Evolutionary conservation across 2,329 filamentous ascomycete genomes (phyloP).

Genomic region (Alternaria atra): DNA sequence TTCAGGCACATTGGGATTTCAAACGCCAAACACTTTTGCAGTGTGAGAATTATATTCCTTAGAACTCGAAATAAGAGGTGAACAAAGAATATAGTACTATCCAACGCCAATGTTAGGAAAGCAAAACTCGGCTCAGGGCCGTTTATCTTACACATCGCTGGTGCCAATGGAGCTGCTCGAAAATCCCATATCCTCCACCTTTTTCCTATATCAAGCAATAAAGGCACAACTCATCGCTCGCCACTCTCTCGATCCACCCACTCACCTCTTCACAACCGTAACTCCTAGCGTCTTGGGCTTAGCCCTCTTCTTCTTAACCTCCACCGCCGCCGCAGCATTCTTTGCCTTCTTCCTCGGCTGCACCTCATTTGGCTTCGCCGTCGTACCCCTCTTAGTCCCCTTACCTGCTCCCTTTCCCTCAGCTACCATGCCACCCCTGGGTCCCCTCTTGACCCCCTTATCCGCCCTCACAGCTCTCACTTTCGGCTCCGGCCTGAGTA

Average conservation of each 20-base stretch:
- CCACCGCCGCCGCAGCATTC: conserved; percentile 11
- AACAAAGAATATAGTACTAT: not conserved
- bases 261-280: conserved; percentile 11
- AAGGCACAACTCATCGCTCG: not conserved
- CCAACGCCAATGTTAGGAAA: not conserved
- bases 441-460: conserved; percentile 29
- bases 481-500: conserved; percentile 16
- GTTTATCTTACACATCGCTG: not conserved
- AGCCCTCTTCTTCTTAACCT: conserved; percentile 13
- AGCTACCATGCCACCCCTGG: conserved; percentile 4
- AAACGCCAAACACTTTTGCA: not conserved
- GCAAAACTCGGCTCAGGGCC: not conserved
- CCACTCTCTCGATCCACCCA: not conserved
- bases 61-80: not conserved
- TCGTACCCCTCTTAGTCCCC: conserved; percentile 8
- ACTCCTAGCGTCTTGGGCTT: not conserved
- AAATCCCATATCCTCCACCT: not conserved
- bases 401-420: conserved; percentile 1
- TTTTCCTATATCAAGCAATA: not conserved
- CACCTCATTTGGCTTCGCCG: conserved; percentile 19
- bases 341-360: conserved; percentile 34
- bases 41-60: not conserved
- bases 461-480: conserved; percentile 22
- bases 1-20: not conserved
- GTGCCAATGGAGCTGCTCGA: not conserved